Base-by-base conservation (phyloP, 31 red algal species). In the Endocladia muricata region DNA sequence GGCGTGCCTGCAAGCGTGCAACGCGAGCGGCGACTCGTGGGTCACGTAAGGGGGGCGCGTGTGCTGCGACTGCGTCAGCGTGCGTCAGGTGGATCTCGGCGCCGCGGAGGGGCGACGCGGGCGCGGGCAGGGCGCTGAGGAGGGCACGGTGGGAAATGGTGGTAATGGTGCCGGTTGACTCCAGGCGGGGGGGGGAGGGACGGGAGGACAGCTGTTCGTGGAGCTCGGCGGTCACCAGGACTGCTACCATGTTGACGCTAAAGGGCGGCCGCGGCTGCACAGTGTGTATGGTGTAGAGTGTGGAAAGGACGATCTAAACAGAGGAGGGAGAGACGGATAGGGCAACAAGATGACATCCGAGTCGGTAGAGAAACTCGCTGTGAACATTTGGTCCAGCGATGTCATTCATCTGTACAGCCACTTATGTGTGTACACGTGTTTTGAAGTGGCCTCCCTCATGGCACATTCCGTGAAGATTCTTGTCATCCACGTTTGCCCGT, bases 1-100 rank as follows among this genome's bases (percentile, higher is more conserved):
- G 51, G 15, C 66, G 75, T 22, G 52, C 75, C 13, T 61, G 33
- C 26, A 88, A 67, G 32, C 56, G 58, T 21, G 61, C 25, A 19
- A 33, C 61, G 25, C 33, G 25, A 19, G 34, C 61, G 6, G 34
- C 26, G 61, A 33, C 25, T 26, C 32, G 11, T 19, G 44, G 11
- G 44, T 49, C 44, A 19, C 44, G 44, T 19, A 19, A 19, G 11
- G 11, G 44, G 11, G 44, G 44, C 69, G 29, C 41, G 11, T 25
- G 57, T 26, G 7, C 7, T 26, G 57, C 57, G 25, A 61, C 57
- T 7, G 19, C 44, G 11, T 8, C 44, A 8, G 44, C 44, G 44
- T 67, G 9, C n/a, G n/a, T n/a, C n/a, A n/a, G n/a, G n/a, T n/a
- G n/a, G n/a, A n/a, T n/a, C n/a, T n/a, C n/a, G n/a, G n/a, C n/a